Conservation (phyloP, 1,284 basidiomycete genomes). For the Leccinum laetum region DNA sequence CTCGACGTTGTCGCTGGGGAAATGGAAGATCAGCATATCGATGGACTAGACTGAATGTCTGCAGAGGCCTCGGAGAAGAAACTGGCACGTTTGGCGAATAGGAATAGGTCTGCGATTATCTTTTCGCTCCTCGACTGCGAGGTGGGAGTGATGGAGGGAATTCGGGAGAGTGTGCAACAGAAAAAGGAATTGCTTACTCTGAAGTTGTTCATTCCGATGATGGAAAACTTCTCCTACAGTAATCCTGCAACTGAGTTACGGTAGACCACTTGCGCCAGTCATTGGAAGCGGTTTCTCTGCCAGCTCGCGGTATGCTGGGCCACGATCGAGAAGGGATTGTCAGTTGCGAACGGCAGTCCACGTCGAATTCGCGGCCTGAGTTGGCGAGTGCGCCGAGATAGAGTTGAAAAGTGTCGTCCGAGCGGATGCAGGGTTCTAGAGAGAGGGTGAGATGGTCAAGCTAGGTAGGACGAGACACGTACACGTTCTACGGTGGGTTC, state of each 20-base stretch:
- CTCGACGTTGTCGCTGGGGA: conserved; percentile 98
- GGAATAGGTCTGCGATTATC: conserved; percentile 50
- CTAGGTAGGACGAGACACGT: conserved; percentile 32
- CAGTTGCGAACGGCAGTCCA: conserved; percentile 68
- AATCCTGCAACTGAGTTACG: too few relatives aligned
- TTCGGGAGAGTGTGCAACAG: conserved; percentile 12
- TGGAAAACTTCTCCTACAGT: too few relatives aligned
- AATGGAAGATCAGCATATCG: conserved; percentile 99
- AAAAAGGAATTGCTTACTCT: too few relatives aligned
- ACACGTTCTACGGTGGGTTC: conserved; percentile 81
- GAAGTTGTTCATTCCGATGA: too few relatives aligned
- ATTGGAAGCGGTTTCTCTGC: neutral
- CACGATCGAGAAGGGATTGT: conserved; percentile 57
- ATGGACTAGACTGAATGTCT: conserved; percentile 61
- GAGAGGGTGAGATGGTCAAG: neutral
- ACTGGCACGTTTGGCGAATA: conserved; percentile 42
- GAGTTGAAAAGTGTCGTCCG: conserved; percentile 67
- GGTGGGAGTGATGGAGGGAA: conserved; percentile 21
- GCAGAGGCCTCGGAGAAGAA: conserved; percentile 6
- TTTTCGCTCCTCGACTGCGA: conserved; percentile 42
- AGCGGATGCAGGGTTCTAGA: conserved; percentile 69
- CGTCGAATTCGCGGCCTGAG: conserved; percentile 54
- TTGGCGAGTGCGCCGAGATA: conserved; percentile 71
- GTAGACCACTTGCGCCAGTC: too few relatives aligned
- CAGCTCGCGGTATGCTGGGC: conserved; percentile 14